Percentiles rank a stretch among this genome's conserved stretches.
Conservation (phyloP, 768 basidiomycete genomes). For the Termitomyces sp. region DNA sequence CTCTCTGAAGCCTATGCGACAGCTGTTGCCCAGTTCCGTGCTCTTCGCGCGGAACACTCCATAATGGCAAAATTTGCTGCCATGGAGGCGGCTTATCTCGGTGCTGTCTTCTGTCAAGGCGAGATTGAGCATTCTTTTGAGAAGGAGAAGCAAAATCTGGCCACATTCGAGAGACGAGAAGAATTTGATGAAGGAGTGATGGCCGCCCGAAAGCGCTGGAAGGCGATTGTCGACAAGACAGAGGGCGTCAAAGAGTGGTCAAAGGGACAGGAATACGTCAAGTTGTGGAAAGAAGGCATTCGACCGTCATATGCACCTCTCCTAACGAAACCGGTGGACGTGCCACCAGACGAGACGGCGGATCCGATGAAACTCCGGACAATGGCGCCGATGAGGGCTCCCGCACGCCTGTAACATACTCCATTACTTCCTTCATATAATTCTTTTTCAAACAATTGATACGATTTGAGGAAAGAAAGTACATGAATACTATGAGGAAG, state of each 20-base stretch:
- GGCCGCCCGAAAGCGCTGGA: constrained; percentile 74
- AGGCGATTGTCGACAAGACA: constrained; percentile 49
- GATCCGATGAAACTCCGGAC: background rate
- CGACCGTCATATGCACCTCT: constrained; percentile 61
- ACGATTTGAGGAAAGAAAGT: constrained; percentile 15
- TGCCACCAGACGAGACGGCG: constrained; percentile 6
- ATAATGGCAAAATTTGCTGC: constrained; percentile 71
- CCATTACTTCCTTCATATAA: background rate
- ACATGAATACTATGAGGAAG: constrained; percentile 17
- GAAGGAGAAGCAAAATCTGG: constrained; percentile 56
- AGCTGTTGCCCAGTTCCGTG: constrained; percentile 81
- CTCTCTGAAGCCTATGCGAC: constrained; percentile 76
- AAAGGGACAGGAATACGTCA: constrained; percentile 67
- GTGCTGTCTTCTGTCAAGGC: constrained; percentile 54
- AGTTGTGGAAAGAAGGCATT: constrained; percentile 65
- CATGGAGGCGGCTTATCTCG: constrained; percentile 74
- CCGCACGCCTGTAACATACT: background rate
- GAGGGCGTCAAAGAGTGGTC: constrained; percentile 53
- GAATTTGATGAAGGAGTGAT: constrained; percentile 54
- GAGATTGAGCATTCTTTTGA: constrained; percentile 58
- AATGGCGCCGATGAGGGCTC: background rate
- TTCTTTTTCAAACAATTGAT: background rate
- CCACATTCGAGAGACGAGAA: constrained; percentile 51
- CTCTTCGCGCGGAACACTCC: constrained; percentile 81
- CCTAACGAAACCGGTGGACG: constrained; percentile 34